Percentiles rank a stretch among this genome's conserved stretches.
Evolutionary conservation across 1,284 basidiomycete genomes (phyloP).

Genomic region (Puccinia novopanici): DNA sequence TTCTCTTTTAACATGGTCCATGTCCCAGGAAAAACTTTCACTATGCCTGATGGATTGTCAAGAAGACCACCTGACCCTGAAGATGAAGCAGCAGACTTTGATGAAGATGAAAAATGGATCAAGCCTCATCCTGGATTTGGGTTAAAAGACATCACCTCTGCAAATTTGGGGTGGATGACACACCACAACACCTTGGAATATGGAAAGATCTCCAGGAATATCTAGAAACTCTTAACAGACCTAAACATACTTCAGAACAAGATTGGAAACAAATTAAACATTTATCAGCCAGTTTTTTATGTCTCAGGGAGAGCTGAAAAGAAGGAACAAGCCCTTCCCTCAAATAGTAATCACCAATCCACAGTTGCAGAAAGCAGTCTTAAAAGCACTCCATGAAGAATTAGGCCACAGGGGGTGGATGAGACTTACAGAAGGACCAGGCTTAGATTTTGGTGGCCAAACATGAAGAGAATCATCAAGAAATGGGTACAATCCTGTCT

Average conservation of each 20-base stretch:
- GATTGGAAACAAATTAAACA: not conserved
- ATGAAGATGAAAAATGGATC: conserved; percentile 25
- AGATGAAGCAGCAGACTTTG: not conserved
- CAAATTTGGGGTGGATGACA: not conserved
- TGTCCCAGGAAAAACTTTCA: conserved; percentile 29
- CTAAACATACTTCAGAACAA: not conserved
- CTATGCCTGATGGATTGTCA: not conserved
- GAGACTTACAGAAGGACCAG: too few relatives aligned
- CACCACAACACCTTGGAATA: not conserved
- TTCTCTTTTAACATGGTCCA: conserved; percentile 19
- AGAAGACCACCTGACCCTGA: not conserved
- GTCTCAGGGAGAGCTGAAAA: too few relatives aligned
- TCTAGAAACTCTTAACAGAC: not conserved
- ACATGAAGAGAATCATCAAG: too few relatives aligned
- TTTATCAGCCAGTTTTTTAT: too few relatives aligned
- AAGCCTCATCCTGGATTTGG: conserved; percentile 26
- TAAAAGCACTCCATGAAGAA: conserved; percentile 2
- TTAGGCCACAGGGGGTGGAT: not conserved
- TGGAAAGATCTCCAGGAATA: not conserved
- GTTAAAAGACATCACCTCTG: not conserved
- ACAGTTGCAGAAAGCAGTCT: too few relatives aligned
- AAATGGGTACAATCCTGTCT: too few relatives aligned
- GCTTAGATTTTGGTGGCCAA: too few relatives aligned
- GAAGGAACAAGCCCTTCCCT: not conserved
- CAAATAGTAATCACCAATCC: not conserved